Percentiles rank a stretch among this genome's conserved stretches.
These are phyloP conservation scores for Podospora pseudoanserina DNA, from an alignment of 495 filamentous ascomycete species.

Conservation along the genomic window DNA sequence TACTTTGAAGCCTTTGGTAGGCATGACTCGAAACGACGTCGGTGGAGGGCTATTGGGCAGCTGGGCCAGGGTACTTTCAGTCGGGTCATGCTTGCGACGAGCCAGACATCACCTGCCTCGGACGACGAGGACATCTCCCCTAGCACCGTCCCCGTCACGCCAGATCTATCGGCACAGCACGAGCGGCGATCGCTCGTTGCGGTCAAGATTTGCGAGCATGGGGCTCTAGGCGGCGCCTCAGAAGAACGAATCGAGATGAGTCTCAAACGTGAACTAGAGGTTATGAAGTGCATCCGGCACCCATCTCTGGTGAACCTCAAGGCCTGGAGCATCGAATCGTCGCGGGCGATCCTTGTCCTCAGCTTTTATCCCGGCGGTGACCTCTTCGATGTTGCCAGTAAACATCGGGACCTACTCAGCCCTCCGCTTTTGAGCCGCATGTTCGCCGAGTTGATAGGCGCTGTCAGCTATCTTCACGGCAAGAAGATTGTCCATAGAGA, in stretches of 20 bases:
- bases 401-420: conserved; percentile 58
- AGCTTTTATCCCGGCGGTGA: conserved; percentile 93
- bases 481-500: conserved; percentile 90
- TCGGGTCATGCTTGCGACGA: conserved; percentile 82
- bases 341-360: conserved; percentile 77
- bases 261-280: conserved; percentile 89
- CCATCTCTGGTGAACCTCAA: conserved; percentile 87
- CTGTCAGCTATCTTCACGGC: conserved; percentile 79
- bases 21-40: conserved; percentile 52
- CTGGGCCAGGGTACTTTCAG: conserved; percentile 95
- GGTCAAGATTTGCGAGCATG: conserved; percentile 92
- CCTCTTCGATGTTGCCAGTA: conserved; percentile 85
- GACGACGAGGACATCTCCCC: conserved; percentile 42
- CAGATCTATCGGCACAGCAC: conserved; percentile 24
- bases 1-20: conserved; percentile 62
- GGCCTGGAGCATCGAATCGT: conserved; percentile 77
- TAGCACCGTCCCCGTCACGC: conserved; percentile 17
- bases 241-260: conserved; percentile 89
- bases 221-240: conserved; percentile 81
- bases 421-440: conserved; percentile 74
- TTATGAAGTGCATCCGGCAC: conserved; percentile 80
- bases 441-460: conserved; percentile 82
- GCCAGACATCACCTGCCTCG: conserved; percentile 38
- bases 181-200: conserved; percentile 68
- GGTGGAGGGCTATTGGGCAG: conserved; percentile 72